These are phyloP conservation scores for Ceratocystis colombiana DNA, from an alignment of 2,329 filamentous ascomycete genomes.

Conservation along the genomic window DNA sequence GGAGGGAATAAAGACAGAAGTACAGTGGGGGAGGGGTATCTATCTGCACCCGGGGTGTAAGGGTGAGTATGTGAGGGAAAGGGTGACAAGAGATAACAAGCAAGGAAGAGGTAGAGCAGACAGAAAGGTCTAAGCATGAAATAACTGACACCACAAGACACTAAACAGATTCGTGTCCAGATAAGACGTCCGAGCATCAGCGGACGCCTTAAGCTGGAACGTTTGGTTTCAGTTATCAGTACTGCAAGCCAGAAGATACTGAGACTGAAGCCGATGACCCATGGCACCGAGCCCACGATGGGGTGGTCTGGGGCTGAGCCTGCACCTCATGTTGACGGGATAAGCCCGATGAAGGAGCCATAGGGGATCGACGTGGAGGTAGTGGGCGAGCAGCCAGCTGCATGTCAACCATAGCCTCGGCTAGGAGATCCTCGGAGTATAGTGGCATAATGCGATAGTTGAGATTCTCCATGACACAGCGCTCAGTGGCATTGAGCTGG, in stretches of 20 bases:
- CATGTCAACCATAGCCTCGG: conserved; percentile 54
- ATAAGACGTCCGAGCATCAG: no score
- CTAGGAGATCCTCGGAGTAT: conserved; percentile 46
- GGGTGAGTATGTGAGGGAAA: neutral
- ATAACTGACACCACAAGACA: no score
- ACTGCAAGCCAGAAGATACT: neutral
- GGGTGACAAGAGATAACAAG: no score
- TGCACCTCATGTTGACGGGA: neutral
- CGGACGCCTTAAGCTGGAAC: neutral
- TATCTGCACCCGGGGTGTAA: neutral
- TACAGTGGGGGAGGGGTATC: neutral
- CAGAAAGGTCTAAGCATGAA: no score
- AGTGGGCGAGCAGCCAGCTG: conserved; percentile 43
- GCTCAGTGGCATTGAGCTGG: conserved; percentile 55
- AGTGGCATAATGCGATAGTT: conserved; percentile 54
- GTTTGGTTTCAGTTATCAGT: neutral
- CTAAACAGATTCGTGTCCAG: no score
- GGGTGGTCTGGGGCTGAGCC: neutral
- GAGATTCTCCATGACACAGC: conserved; percentile 54
- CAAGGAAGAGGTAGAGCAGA: no score
- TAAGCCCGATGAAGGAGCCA: neutral
- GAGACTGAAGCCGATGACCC: conserved; percentile 21
- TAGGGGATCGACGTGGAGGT: neutral
- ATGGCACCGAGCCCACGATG: conserved; percentile 20
- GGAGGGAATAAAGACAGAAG: neutral